Base-by-base conservation (phyloP, 1,284 basidiomycete genomes). In the Boletus holoroseus region DNA sequence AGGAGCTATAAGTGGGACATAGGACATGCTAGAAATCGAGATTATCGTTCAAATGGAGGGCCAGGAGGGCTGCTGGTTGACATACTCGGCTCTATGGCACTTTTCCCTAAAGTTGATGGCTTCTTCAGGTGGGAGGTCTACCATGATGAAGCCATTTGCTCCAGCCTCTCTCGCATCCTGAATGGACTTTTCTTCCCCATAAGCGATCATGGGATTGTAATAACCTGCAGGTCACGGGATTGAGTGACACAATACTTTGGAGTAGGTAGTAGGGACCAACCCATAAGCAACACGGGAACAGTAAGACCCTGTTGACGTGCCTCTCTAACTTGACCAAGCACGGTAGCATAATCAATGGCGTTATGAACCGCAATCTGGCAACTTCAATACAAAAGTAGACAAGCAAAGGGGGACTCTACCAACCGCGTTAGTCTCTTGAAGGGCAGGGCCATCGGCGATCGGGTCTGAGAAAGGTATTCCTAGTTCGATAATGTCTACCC, bases 381-480 rank as follows among this genome's bases (percentile, higher is more conserved):
- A 40, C n/a, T 40, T 58, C 46, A 40, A 31, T 18, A 44, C 16
- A 7, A 47, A 16, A 37, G 13, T 7, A 34, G 34, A 22, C 9
- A n/a, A 34, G 11, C 1, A 41, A 44, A 44, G 26, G 27, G 26
- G 46, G 41, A 35, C 42, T 37, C 12, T 7, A 71, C 85, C 59
- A 54, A 94, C 93, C 31, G 87, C 87, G 71, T 97, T 98, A 39
- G 89, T 83, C 58, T 88, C 85, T 68, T 98, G 95, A 57, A 99
- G 98, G 5, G 84, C 82, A 18, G 86, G 87, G 0, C 95, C 89
- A 72, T 99, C 95, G 1, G 93, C 95, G 60, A 94, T 91, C 8
- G 95, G 95, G 73, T 99, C 95, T 51, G 90, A 94, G 75, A 97
- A 98, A 0, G 94, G 95, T 32, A 98, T 81, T 24, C 96, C 96